Base-by-base conservation (phyloP, 2,329 filamentous ascomycete species). In the Phyllosticta capitalensis region DNA sequence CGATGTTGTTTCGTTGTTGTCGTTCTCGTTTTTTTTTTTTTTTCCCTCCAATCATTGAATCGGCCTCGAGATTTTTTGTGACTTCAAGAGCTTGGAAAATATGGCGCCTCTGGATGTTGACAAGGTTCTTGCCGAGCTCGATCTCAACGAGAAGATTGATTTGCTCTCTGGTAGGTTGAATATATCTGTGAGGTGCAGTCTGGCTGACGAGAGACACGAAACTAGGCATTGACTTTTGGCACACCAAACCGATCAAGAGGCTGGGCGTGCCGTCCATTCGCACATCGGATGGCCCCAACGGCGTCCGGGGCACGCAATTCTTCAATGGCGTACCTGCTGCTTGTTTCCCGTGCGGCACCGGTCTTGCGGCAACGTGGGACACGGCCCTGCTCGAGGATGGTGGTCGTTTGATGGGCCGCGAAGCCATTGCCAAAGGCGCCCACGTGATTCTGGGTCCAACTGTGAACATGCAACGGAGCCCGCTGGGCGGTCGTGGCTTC, bases 401-500 rank as follows among this genome's bases (percentile, higher is more conserved):
- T 30, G 88, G 88, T 9, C 76, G 81, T 59, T 79, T 88, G 59
- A 80, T 92, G 63, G 89, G 85, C 1, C 76, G 84, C 14, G 89
- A 92, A 71, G 80, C 81, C 21, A 85, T 83, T 64, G 87, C 87
- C 6, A 86, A 89, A 68, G 87, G 87, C 4, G 85, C 87, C 26
- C 82, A 89, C 62, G 81, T 92, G 51, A 77, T 92, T 7, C 79
- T 92, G 1, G 89, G 86, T 0, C 88, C 88, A 0, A 91, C 88
- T 0, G 86, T 90, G 60, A 91, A 89, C 72, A 86, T 90, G 75
- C 89, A 94, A 66, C 82, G 89, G 14, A 87, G 88, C 59, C 89
- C 89, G 0, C 78, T 94, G 0, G 89, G 89, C 4, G 89, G 89
- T 7, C 81, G 89, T 61, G 90, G 90, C 62, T 94, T 92, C 64